Percentiles rank a stretch among this genome's conserved stretches.
These are phyloP conservation scores for Lophiotrema nucula DNA, from an alignment of 495 filamentous ascomycete genomes.

Conservation along the genomic window DNA sequence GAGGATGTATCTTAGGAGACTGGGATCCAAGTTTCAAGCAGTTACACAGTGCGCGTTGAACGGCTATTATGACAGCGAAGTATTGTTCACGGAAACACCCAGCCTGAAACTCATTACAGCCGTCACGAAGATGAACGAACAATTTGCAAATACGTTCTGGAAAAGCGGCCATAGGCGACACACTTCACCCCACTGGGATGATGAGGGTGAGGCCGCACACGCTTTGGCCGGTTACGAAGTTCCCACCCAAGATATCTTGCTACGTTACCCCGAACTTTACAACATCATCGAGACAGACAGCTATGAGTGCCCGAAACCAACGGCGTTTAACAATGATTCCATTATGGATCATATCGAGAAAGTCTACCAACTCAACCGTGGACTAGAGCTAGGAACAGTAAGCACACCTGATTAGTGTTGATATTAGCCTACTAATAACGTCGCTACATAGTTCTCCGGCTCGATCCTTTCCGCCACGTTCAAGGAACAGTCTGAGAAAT, in stretches of 20 bases:
- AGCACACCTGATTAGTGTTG: not conserved
- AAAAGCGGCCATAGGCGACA: constrained; percentile 8
- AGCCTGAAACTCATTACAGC: constrained; percentile 8
- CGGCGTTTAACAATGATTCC: not conserved
- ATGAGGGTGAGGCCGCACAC: constrained; percentile 3
- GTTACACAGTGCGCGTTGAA: constrained; percentile 3
- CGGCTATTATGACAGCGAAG: constrained; percentile 2
- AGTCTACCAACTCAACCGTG: constrained; percentile 8
- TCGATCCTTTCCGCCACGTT: constrained; percentile 8
- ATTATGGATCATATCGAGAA: constrained; percentile 7
- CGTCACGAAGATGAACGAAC: constrained; percentile 5
- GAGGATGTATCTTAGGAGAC: constrained; percentile 7
- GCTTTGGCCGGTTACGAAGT: no score
- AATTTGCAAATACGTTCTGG: constrained; percentile 9
- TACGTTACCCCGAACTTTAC: constrained; percentile 11
- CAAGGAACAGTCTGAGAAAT: constrained; percentile 17
- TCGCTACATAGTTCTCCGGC: constrained; percentile 6
- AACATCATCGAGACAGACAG: constrained; percentile 1
- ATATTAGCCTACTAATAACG: not conserved
- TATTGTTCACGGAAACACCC: not conserved
- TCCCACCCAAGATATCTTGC: no score
- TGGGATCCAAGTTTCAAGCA: not conserved
- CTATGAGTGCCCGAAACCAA: constrained; percentile 8
- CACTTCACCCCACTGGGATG: not conserved
- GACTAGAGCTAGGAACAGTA: constrained; percentile 12